Evolutionary conservation across 208 protist species (phyloP), one percentile per base, ranked within the genome.

Genomic region (Porcisia hertigi): DNA sequence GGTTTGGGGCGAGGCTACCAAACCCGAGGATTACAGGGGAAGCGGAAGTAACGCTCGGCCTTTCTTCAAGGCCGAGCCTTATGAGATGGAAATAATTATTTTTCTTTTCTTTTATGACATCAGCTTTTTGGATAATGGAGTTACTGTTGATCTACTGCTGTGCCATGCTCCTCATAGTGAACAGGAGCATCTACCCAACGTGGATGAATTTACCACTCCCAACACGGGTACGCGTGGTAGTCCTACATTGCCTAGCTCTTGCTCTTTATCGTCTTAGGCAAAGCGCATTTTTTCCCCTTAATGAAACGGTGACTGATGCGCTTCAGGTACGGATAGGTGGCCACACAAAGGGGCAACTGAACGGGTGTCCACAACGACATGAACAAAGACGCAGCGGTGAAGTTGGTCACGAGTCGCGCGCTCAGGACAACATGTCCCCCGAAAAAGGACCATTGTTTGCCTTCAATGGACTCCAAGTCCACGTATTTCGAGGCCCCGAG

Each of bases 321-420:
- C 20, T 75, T 52, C 9, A 88, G 36, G 57, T 59, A 78, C 20
- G 85, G 85, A 58, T 88, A 92, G 8, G 77, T 85, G 18, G 83
- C 86, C 58, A 89, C 63, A 54, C 76, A 81, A 20, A 92, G 14
- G 2, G 88, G 88, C 11, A 92, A 16, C 71, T 92, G 80, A 23
- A 92, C 16, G 1, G 88, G 88, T 18, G 88, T 90, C 58, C 54
- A 82, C 3, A 90, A 54, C 4, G 83, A 76, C 88, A 92, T 88
- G 36, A 92, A 86, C 8, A 88, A 18, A 1, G 88, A 92, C 1
- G 88, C 85, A 20, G 83, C 79, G n/a, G 78, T 84, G 49, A 90
- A 92, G 69, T 92, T 88, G 1, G 85, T 84, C 0, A 92, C 54
- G 2, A 92, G 71, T 12, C 83, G 79, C 14, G 88, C 83, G 58